phyloP scores from a whole-genome alignment of 768 basidiomycete genomes.

The Boletellus ananiceps region DNA sequence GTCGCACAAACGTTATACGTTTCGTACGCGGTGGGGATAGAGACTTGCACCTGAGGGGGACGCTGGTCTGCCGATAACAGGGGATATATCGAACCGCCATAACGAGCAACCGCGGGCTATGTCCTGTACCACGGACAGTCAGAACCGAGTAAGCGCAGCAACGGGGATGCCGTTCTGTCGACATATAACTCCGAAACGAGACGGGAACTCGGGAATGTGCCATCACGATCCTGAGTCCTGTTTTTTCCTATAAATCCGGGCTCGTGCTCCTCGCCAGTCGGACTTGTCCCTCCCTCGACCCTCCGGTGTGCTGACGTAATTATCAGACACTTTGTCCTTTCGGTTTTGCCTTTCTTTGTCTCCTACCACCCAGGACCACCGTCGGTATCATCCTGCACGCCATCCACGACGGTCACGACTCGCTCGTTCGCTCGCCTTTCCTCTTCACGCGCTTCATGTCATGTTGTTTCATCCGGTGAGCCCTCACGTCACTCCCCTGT shows the following conservation, averaged over 20 bases:
- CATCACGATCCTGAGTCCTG: background rate
- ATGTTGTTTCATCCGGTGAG: constrained; percentile 52
- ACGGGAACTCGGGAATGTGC: constrained; percentile 12
- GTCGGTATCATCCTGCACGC: background rate
- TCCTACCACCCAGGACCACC: constrained; percentile 3
- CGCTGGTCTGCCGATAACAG: background rate
- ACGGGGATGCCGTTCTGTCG: background rate
- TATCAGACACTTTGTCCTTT: background rate
- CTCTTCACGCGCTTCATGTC: constrained; percentile 21
- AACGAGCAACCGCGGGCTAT: background rate
- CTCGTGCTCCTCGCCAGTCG: background rate
- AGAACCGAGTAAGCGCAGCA: background rate
- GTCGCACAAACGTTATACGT: background rate
- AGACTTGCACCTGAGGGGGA: background rate
- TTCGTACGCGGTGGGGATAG: constrained; percentile 11
- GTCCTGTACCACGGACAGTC: too few species aligned
- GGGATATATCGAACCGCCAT: background rate
- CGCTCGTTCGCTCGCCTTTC: background rate
- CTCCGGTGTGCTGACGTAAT: constrained; percentile 18
- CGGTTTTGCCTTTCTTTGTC: background rate
- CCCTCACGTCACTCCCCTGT: constrained; percentile 3
- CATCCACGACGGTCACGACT: constrained; percentile 5
- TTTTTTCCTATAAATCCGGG: constrained; percentile 9
- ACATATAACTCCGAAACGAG: constrained; percentile 12
- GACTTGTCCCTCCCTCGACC: background rate